Evolutionary conservation across 2,329 filamentous ascomycete genomes (phyloP), one percentile per base, ranked within the genome.

Genomic region (Claviceps arundinis): DNA sequence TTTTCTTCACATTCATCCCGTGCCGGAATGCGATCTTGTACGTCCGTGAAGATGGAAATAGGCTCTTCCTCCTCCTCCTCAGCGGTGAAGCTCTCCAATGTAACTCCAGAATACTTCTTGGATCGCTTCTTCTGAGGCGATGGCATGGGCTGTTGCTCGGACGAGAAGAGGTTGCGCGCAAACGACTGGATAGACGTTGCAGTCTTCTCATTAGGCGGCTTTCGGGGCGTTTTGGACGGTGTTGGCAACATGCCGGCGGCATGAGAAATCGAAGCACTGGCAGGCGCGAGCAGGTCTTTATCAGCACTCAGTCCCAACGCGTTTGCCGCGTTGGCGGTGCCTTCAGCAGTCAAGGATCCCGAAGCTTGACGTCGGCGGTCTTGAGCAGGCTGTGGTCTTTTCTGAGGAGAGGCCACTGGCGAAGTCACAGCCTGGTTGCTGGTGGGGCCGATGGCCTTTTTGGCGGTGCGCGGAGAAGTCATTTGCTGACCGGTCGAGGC

Each of bases 11-110:
- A 81, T n/a, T 69, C 64, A 59, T 89, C 85, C 43, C 80, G 70
- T 56, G 81, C 76, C 19, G 87, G 87, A 43, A 89, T 68, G 51
- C 84, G 82, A 58, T 95, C 89, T 57, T 89, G 84, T 1, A 86
- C 81, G 65, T 93, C 87, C 42, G 84, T 89, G 63, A 82, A 91
- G 61, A 91, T 87, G 57, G 78, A 66, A 58, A 90, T 86, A n/a
- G 73, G 65, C 43, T 75, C 71, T 43, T 80, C 74, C 43, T 80
- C 74, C 7, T 74, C 68, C n/a, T 77, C 74, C 49, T 81, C 76
- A 7, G 67, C 74, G 24, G 67, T 70, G 62, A 84, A 82, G 66
- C 78, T 82, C 56, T 78, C 76, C 56, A 82, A 61, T 11, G 73
- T 70, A 44, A 76, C 67, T 49, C 75, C 74, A 5, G 69, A 73